Evolutionary conservation across 176 grass and related monocot genomes (phyloP), one percentile per base, ranked within the genome.

Genomic region (Triticum urartu): DNA sequence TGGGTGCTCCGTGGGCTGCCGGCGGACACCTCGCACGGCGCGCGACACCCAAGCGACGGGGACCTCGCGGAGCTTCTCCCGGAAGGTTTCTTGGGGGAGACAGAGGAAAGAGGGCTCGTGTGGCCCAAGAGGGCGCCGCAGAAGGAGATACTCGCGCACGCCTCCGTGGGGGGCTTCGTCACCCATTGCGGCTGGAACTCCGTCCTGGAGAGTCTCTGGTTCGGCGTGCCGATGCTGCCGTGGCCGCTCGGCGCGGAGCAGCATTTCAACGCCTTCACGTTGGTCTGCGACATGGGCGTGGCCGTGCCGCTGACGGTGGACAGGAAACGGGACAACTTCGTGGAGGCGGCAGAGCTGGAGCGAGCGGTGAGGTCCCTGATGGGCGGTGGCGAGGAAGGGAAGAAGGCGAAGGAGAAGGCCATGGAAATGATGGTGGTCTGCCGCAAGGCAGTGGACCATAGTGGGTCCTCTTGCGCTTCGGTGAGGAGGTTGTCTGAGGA

Each of bases 141-240:
- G 81, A 80, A 86, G 68, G 73, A 84, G 7, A 90, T 95, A 6
- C 85, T 95, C 2, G 83, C 75, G 1, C 93, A 92, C 47, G 80
- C 63, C 2, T 74, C 92, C 7, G 71, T 92, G 0, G 78, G 78
- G 0, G 72, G 77, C 0, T 94, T 94, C 83, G 80, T 92, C 28
- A 91, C 92, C 28, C 92, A 94, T 64, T 82, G 87, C 52, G 89
- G 92, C 1, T 94, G 87, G 90, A 89, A 85, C 72, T 94, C 87
- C 5, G 3, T 64, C 4, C 59, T 90, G 15, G 93, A 95, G 88
- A 90, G 93, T 78, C 52, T 92, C 48, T 86, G 88, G 81, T 63
- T n/a, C 81, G 88, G 87, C 22, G 83, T 95, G 50, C 90, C 88
- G 2, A 89, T 90, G 92, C 34, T 59, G 20, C 75, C 75, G 0